phyloP scores from a whole-genome alignment of 2,329 filamentous ascomycete genomes.

The Diplodia scrobiculata region DNA sequence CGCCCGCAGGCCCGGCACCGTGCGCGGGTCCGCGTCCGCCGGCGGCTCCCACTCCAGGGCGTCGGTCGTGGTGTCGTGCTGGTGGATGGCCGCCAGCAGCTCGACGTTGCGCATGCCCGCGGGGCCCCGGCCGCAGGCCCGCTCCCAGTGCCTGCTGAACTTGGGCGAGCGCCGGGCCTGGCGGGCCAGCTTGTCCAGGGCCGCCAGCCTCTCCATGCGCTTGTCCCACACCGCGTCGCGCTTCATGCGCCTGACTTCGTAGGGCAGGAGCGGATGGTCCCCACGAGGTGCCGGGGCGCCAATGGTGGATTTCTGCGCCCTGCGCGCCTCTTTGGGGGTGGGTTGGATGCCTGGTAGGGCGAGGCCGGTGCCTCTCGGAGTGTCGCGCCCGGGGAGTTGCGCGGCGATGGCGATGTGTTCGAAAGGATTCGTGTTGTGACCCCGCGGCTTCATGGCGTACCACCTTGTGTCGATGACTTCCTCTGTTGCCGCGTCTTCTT shows the following conservation, averaged over 20 bases:
- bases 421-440: background rate
- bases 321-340: background rate
- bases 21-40: background rate
- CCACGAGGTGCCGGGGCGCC: no score
- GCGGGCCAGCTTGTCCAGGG: background rate
- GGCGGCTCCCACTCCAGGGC: constrained; percentile 1
- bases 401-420: background rate
- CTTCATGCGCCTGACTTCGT: background rate
- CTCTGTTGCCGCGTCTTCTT: no score
- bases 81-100: background rate
- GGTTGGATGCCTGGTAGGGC: background rate
- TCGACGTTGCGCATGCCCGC: background rate
- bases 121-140: background rate
- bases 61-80: background rate
- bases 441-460: no score
- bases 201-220: background rate
- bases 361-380: background rate
- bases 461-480: no score
- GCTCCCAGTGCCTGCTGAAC: constrained; percentile 1
- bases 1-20: background rate
- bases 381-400: background rate
- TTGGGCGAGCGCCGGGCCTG: background rate
- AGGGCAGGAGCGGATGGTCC: no score
- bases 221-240: background rate
- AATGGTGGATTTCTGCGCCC: background rate